Conservation (phyloP, 148 eudicot species). For the Silene uniflora region DNA sequence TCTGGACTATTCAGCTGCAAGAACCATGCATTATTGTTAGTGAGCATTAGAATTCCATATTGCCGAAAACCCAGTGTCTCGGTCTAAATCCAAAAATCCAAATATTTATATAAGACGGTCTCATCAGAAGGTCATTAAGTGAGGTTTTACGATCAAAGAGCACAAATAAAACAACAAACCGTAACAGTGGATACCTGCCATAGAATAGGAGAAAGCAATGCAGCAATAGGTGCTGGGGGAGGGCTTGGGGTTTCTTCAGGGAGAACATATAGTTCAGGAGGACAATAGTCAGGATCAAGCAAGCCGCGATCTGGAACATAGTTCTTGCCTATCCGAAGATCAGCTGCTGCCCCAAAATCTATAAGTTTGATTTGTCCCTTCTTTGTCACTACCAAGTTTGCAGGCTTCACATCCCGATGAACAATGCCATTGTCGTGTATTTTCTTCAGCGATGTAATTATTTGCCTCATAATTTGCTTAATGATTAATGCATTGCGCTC, state of each 20-base stretch:
- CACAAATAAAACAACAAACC: background rate
- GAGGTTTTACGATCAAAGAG: background rate
- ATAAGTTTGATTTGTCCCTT: constrained; percentile 88
- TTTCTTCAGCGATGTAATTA: constrained; percentile 80
- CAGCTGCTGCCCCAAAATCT: constrained; percentile 97
- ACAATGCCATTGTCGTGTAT: constrained; percentile 86
- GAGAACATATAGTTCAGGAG: constrained; percentile 88
- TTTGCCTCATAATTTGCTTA: constrained; percentile 94
- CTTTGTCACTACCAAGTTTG: constrained; percentile 89
- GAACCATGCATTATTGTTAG: background rate
- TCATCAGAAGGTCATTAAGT: background rate
- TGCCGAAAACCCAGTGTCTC: background rate
- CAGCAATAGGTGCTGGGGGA: constrained; percentile 98
- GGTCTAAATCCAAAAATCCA: background rate
- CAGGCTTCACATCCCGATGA: constrained; percentile 92
- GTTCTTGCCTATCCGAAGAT: constrained; percentile 89
- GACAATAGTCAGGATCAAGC: constrained; percentile 95
- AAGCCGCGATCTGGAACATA: constrained; percentile 70
- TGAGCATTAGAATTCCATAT: background rate
- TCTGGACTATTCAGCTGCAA: constrained; percentile 95
- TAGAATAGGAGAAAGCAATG: constrained; percentile 76
- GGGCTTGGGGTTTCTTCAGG: constrained; percentile 96
- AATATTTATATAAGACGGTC: background rate
- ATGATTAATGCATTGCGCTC: constrained; percentile 78
- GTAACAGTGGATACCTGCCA: constrained; percentile 63